Evolutionary conservation across 2,329 filamentous ascomycete species (phyloP).

Genomic region (Aotearoamyces nothofagi): DNA sequence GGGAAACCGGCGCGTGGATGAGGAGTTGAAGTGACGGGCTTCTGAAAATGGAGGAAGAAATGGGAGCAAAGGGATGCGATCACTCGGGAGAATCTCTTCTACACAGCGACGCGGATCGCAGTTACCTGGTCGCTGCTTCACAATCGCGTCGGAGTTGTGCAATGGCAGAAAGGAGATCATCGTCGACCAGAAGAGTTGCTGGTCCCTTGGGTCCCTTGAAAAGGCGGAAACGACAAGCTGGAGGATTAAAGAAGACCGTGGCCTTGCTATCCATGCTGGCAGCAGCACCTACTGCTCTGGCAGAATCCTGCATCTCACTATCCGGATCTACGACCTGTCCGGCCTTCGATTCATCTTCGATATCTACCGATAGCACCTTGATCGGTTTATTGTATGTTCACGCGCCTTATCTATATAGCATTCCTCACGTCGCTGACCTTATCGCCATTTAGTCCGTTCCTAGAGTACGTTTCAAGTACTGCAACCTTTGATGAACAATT

Average conservation of each 20-base stretch:
- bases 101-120: no score
- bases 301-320: constrained; percentile 44
- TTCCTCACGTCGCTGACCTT: constrained; percentile 8
- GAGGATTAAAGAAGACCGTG: constrained; percentile 10
- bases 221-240: no score
- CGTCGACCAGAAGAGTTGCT: no score
- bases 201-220: no score
- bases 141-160: no score
- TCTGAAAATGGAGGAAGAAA: no score
- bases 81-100: no score
- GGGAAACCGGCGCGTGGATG: no score
- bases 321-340: constrained; percentile 54
- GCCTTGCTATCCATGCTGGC: constrained; percentile 17
- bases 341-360: constrained; percentile 56
- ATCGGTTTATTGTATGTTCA: constrained; percentile 48
- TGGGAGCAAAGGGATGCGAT: no score
- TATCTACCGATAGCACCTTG: constrained; percentile 46
- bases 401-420: constrained; percentile 5
- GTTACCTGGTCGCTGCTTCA: no score
- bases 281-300: constrained; percentile 14
- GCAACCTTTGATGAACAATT: constrained; percentile 66
- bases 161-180: no score
- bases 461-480: constrained; percentile 63
- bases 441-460: constrained; percentile 55
- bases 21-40: no score